Evolutionary conservation across 2,329 filamentous ascomycete genomes (phyloP).

Genomic region (Knufia petricola): DNA sequence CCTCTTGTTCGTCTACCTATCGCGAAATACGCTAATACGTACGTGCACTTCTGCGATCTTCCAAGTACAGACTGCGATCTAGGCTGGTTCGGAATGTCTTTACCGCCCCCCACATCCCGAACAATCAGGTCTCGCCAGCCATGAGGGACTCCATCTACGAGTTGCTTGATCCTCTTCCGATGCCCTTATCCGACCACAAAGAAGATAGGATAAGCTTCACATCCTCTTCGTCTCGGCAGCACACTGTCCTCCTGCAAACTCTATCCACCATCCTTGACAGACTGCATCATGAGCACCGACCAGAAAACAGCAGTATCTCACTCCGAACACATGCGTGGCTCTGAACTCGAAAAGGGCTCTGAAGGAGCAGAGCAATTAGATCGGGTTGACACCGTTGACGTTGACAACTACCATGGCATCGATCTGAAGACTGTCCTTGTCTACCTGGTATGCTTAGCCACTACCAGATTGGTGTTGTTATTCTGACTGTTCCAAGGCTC

Average conservation of each 20-base stretch:
- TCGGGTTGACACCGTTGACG: background rate
- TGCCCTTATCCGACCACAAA: no score
- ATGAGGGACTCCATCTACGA: no score
- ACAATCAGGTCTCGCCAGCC: no score
- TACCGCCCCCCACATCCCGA: no score
- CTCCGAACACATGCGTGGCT: background rate
- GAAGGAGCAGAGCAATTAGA: background rate
- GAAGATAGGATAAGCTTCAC: no score
- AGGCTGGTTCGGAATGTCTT: no score
- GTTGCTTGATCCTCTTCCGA: no score
- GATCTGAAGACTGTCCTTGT: constrained; percentile 4
- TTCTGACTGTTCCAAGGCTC: background rate
- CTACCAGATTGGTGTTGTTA: background rate
- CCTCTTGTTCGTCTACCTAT: no score
- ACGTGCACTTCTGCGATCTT: no score
- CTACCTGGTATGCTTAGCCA: background rate
- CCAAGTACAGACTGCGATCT: no score
- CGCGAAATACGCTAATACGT: no score
- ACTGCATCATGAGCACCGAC: background rate
- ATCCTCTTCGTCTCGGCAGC: no score
- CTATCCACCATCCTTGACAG: background rate
- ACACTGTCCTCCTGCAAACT: background rate
- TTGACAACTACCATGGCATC: constrained; percentile 9
- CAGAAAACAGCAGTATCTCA: background rate
- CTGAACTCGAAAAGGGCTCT: background rate